Evolutionary conservation across 1,284 basidiomycete species (phyloP).

Genomic region (Fomitopsis palustris): DNA sequence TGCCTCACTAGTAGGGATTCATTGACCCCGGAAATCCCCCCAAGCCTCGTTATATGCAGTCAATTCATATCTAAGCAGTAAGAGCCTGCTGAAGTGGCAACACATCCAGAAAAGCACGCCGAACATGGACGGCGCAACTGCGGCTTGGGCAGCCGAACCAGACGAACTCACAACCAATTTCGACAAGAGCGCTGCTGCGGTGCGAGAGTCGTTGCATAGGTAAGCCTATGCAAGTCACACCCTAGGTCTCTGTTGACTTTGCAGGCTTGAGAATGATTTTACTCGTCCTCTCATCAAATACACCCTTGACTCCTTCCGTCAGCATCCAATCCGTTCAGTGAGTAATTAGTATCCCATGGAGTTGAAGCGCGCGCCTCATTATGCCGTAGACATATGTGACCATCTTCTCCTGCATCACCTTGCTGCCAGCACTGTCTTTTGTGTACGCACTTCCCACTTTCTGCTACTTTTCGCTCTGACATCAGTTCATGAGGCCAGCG

Average conservation of each 20-base stretch:
- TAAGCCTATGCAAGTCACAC: neutral
- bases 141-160: neutral
- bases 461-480: neutral
- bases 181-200: constrained; percentile 8
- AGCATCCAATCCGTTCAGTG: constrained; percentile 8
- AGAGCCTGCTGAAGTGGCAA: too few species aligned
- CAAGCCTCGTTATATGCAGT: too few species aligned
- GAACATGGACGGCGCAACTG: neutral
- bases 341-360: neutral
- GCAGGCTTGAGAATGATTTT: constrained; percentile 5
- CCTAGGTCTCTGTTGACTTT: neutral
- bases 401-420: constrained; percentile 2
- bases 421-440: constrained; percentile 9
- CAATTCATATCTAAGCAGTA: too few species aligned
- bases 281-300: neutral
- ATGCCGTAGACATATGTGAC: constrained; percentile 5
- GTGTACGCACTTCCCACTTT: neutral
- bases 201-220: constrained; percentile 1
- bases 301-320: neutral
- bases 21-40: too few species aligned
- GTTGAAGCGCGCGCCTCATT: neutral
- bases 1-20: too few species aligned
- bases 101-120: too few species aligned
- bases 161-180: constrained; percentile 8
- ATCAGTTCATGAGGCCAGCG: neutral